phyloP scores from a whole-genome alignment of 768 basidiomycete species.

The Lentinus tigrinus region DNA sequence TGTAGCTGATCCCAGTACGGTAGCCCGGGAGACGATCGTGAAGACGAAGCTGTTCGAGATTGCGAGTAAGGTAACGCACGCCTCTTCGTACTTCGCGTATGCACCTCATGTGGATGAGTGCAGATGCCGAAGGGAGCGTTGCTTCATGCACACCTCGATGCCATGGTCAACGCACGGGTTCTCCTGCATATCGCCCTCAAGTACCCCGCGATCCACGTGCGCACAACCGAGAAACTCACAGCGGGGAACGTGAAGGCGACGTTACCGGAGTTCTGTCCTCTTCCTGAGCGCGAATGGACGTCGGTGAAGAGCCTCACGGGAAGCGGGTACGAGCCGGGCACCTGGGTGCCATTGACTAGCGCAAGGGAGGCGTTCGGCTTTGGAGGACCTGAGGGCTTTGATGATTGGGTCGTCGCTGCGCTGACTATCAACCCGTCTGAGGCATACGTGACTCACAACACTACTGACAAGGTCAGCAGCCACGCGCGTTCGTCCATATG shows the following conservation, averaged over 20 bases:
- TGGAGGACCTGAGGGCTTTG: constrained; percentile 66
- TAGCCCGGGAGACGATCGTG: constrained; percentile 38
- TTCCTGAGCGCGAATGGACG: constrained; percentile 35
- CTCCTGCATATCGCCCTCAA: constrained; percentile 56
- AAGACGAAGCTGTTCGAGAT: constrained; percentile 63
- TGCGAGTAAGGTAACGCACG: constrained; percentile 61
- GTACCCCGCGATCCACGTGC: constrained; percentile 61
- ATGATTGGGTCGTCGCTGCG: constrained; percentile 58
- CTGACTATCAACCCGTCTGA: constrained; percentile 70
- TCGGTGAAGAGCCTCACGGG: constrained; percentile 37
- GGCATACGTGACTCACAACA: constrained; percentile 73
- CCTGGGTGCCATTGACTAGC: constrained; percentile 54
- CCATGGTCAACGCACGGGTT: constrained; percentile 54
- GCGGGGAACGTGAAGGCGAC: constrained; percentile 28
- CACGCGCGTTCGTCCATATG: background rate
- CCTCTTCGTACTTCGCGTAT: background rate
- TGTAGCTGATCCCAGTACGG: too few species aligned
- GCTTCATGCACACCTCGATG: constrained; percentile 71
- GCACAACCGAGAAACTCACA: constrained; percentile 40
- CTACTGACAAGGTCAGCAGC: constrained; percentile 35
- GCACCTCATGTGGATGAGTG: background rate
- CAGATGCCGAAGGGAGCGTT: constrained; percentile 82
- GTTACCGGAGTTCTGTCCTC: constrained; percentile 53
- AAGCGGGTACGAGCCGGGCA: constrained; percentile 38
- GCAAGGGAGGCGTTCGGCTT: constrained; percentile 59